Evolutionary conservation across 2,329 filamentous ascomycete species (phyloP), one percentile per base, ranked within the genome.

Genomic region (Fusarium floridanum): DNA sequence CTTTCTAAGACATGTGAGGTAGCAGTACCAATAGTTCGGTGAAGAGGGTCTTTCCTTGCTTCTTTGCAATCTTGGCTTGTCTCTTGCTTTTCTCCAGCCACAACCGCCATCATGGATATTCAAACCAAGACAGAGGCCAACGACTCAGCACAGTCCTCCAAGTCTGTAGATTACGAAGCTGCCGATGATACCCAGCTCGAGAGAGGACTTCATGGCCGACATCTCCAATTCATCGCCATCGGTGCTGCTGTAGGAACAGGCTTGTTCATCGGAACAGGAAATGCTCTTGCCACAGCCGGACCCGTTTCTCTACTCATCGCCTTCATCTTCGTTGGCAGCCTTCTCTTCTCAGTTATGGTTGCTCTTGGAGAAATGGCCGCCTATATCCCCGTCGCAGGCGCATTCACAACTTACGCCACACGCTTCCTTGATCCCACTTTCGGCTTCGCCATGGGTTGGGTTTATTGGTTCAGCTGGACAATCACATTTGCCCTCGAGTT

Each of bases 401-500:
- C 93, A 74, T 96, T 96, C 82, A 93, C 92, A 66, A 93, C 92
- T 76, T 95, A 95, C 79, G 93, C 94, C 17, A 88, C 90, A 68
- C 88, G 94, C 57, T 95, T 94, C 84, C 92, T 91, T 79, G 93
- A 96, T 78, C 93, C 93, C 64, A 92, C 93, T 68, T 88, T 95
- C 36, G 94, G 94, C 60, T 64, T 53, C 17, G 71, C 77, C 34
- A 76, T 57, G 27, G 24, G 39, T 9, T 50, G 14, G 67, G 86
- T 85, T 55, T 87, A 87, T 74, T 93, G 89, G 88, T 88, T 91
- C 84, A 88, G 95, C 90, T 96, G 96, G 81, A 93, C 95, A 80
- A 95, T 97, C 78, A 88, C 93, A 45, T 94, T 93, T 1, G 93
- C 94, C 1, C 96, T 95, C 79, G 93, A 97, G 80, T 85, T 96